These are phyloP conservation scores for Stylosanthes scabra DNA, from an alignment of 331 rosid species.

Conservation along the genomic window DNA sequence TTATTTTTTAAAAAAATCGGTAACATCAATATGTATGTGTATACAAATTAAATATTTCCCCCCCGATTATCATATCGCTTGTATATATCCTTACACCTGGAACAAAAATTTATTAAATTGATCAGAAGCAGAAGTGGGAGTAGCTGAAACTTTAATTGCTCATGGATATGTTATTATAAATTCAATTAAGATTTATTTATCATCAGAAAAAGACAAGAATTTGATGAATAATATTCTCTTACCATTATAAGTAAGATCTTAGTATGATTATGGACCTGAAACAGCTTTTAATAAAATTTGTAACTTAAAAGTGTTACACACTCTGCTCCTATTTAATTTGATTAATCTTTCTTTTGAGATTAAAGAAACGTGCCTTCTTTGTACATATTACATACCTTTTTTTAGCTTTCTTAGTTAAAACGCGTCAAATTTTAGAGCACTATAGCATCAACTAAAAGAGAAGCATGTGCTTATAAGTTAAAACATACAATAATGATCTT, in stretches of 20 bases:
- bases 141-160: slow-evolving; percentile 32
- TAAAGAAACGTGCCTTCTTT: slow-evolving; percentile 18
- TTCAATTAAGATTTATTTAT: slow-evolving; percentile 17
- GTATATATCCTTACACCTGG: slow-evolving; percentile 13
- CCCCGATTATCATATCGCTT: background rate
- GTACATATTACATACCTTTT: background rate
- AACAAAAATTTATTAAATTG: slow-evolving; percentile 1
- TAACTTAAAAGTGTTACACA: slow-evolving; percentile 7
- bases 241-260: slow-evolving; percentile 36
- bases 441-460: background rate
- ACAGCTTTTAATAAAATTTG: background rate
- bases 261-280: slow-evolving; percentile 12
- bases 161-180: slow-evolving; percentile 6
- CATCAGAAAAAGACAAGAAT: slow-evolving; percentile 5
- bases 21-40: no score
- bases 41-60: no score
- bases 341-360: background rate
- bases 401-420: slow-evolving; percentile 3
- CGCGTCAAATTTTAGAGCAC: slow-evolving; percentile 34
- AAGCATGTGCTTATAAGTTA: slow-evolving; percentile 12
- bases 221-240: slow-evolving; percentile 2
- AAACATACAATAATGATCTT: background rate
- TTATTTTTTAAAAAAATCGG: no score
- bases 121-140: slow-evolving; percentile 34
- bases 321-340: background rate